Evolutionary conservation across 768 basidiomycete species (phyloP).

Genomic region (Hortiboletus campestris): DNA sequence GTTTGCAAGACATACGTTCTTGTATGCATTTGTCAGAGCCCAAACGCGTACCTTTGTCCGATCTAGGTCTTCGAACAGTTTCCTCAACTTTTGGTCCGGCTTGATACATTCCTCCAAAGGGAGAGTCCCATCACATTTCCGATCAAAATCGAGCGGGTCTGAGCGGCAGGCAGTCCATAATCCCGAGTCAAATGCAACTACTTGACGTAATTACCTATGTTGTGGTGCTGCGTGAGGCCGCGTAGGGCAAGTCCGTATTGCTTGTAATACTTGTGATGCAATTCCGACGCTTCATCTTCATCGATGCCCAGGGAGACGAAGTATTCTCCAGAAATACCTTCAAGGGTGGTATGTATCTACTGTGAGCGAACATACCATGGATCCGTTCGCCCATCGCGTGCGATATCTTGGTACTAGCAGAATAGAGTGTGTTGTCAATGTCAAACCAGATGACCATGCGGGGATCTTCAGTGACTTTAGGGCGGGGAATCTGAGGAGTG

Average conservation of each 20-base stretch:
- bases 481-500: not conserved
- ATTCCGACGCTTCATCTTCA: slow-evolving; percentile 62
- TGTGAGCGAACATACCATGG: slow-evolving; percentile 48
- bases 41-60: slow-evolving; percentile 74
- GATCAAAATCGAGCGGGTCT: slow-evolving; percentile 85
- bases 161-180: slow-evolving; percentile 8
- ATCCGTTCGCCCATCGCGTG: slow-evolving; percentile 79
- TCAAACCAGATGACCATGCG: slow-evolving; percentile 74
- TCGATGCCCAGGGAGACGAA: slow-evolving; percentile 68
- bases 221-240: slow-evolving; percentile 72
- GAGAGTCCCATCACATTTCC: slow-evolving; percentile 77
- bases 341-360: not conserved
- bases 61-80: slow-evolving; percentile 78
- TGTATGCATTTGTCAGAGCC: slow-evolving; percentile 86
- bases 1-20: slow-evolving; percentile 46
- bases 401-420: slow-evolving; percentile 68
- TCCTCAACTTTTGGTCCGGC: slow-evolving; percentile 57
- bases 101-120: slow-evolving; percentile 79
- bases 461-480: slow-evolving; percentile 40
- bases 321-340: slow-evolving; percentile 49
- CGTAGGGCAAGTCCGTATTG: slow-evolving; percentile 82
- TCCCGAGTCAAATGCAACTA: not conserved
- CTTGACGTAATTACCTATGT: slow-evolving; percentile 51
- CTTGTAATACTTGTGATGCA: slow-evolving; percentile 73
- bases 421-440: slow-evolving; percentile 88